Conservation (phyloP, 2,329 filamentous ascomycete genomes). For the Colletotrichum godetiae region DNA sequence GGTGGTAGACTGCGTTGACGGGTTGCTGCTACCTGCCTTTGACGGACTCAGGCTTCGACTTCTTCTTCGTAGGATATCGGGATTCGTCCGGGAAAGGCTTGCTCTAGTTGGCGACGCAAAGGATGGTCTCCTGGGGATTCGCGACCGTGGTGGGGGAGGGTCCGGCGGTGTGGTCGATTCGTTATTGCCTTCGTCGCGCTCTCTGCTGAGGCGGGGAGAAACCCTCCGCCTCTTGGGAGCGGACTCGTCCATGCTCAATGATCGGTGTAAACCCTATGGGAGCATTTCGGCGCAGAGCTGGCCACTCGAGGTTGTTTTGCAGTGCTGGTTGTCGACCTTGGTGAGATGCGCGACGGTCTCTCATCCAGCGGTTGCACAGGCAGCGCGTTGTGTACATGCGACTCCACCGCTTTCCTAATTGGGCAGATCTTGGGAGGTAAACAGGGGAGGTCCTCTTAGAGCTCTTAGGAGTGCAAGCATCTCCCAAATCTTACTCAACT, state of each 20-base stretch:
- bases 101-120: constrained; percentile 76
- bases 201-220: constrained; percentile 60
- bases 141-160: constrained; percentile 38
- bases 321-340: background rate
- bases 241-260: constrained; percentile 59
- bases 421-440: background rate
- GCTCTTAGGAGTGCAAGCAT: background rate
- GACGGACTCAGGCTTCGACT: constrained; percentile 27
- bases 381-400: constrained; percentile 36
- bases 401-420: constrained; percentile 39
- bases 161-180: constrained; percentile 51
- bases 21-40: constrained; percentile 36
- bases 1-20: background rate
- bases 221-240: constrained; percentile 74
- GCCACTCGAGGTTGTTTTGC: background rate
- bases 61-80: constrained; percentile 59
- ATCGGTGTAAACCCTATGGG: background rate
- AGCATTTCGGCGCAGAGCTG: background rate
- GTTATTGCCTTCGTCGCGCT: constrained; percentile 36
- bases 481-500: background rate
- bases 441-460: background rate
- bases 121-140: constrained; percentile 58
- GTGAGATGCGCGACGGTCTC: background rate
- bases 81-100: constrained; percentile 71
- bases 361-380: background rate